A percentile compares a stretch with the other conserved stretches of the same genome.
phyloP scores from a whole-genome alignment of 2,329 filamentous ascomycete species.

The Colletotrichum sp. region DNA sequence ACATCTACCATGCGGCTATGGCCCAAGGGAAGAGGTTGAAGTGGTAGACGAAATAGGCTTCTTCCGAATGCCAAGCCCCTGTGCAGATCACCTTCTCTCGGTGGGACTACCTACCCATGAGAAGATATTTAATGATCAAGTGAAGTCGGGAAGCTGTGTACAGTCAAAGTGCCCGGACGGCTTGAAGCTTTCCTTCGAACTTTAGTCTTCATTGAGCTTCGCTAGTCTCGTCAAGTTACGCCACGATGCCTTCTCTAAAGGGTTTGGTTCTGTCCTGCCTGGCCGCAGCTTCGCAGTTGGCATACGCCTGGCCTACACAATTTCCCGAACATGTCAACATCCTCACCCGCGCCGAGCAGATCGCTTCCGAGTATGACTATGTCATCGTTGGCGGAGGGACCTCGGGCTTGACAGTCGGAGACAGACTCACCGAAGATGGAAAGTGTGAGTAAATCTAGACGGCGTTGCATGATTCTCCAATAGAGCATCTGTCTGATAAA shows the following conservation, averaged over 20 bases:
- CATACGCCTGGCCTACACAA: slow-evolving; percentile 7
- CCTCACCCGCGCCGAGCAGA: slow-evolving; percentile 8
- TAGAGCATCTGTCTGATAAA: slow-evolving; percentile 26
- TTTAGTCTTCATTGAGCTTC: neutral
- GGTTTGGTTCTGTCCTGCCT: neutral
- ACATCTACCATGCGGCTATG: neutral
- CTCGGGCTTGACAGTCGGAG: slow-evolving; percentile 44
- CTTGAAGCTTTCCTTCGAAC: neutral
- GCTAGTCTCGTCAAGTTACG: neutral
- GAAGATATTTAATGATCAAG: neutral
- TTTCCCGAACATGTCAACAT: slow-evolving; percentile 8
- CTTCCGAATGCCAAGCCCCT: neutral
- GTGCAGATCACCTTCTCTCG: neutral
- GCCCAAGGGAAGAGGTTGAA: neutral
- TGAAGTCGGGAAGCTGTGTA: neutral
- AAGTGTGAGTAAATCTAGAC: slow-evolving; percentile 31
- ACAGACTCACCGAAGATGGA: slow-evolving; percentile 41
- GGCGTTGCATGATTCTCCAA: accelerated
- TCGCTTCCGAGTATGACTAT: slow-evolving; percentile 27
- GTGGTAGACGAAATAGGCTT: neutral
- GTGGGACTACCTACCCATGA: neutral
- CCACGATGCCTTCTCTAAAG: slow-evolving; percentile 9
- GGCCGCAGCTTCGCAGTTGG: neutral
- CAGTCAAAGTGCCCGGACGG: neutral
- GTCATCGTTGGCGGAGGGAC: slow-evolving; percentile 48